A percentile compares a stretch with the other conserved stretches of the same genome.
These are phyloP conservation scores for Allomyces macrogynus DNA, from an alignment of 192 early-diverging fungal genomes.

Conservation along the genomic window DNA sequence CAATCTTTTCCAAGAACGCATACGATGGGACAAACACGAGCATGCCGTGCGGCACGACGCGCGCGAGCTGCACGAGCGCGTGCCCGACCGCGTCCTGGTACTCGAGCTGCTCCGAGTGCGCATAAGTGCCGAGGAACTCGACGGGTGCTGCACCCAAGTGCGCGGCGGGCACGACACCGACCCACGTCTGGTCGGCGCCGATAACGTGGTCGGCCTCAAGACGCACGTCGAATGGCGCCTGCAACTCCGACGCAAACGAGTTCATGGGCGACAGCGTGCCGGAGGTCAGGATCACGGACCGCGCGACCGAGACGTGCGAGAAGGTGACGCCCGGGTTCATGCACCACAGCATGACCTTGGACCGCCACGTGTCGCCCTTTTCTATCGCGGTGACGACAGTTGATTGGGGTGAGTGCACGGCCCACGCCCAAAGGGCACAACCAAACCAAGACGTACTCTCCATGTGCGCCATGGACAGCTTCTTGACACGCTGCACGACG, in stretches of 20 bases:
- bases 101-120: constrained; percentile 12
- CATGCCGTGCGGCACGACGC: constrained; percentile 18
- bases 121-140: constrained; percentile 21
- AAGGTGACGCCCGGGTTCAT: constrained; percentile 22
- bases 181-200: constrained; percentile 28
- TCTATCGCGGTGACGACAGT: too few species aligned
- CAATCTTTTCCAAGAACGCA: constrained; percentile 16
- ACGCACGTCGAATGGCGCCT: constrained; percentile 21
- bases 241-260: constrained; percentile 34
- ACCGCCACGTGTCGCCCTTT: not conserved
- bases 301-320: constrained; percentile 14
- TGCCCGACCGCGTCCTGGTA: constrained; percentile 34
- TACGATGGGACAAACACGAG: constrained; percentile 24
- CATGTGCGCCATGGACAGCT: not conserved
- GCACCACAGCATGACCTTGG: constrained; percentile 8
- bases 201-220: constrained; percentile 52
- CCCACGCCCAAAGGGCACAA: too few species aligned
- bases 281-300: constrained; percentile 36
- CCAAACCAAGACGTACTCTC: too few species aligned
- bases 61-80: constrained; percentile 15
- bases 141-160: constrained; percentile 14
- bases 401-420: too few species aligned
- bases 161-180: constrained; percentile 20
- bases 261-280: constrained; percentile 45
- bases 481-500: not conserved